A percentile compares a stretch with the other conserved stretches of the same genome.
These are phyloP conservation scores for Phytophthora palmivora DNA, from an alignment of 352 stramenopile genomes.

Conservation along the genomic window DNA sequence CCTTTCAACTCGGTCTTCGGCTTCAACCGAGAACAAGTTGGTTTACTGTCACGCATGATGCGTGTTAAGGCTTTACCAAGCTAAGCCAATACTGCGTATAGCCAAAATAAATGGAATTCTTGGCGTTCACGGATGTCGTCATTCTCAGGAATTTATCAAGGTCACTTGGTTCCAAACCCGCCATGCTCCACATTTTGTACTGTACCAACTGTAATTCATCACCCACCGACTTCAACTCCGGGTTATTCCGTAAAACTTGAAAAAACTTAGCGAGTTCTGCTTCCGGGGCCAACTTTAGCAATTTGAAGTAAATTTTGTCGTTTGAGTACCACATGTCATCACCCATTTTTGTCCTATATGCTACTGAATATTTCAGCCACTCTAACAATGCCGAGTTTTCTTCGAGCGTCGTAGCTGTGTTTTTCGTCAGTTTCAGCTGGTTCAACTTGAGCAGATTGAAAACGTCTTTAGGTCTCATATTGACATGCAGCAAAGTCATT, in stretches of 20 bases:
- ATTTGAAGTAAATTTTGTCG: slow-evolving; percentile 5
- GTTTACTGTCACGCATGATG: no score
- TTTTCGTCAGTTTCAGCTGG: slow-evolving; percentile 2
- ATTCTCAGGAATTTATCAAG: no score
- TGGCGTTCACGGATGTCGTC: no score
- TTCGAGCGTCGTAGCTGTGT: not conserved
- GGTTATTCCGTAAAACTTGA: not conserved
- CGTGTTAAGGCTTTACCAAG: no score
- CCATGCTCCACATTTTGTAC: no score
- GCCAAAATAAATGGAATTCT: no score
- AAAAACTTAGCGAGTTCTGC: slow-evolving; percentile 5
- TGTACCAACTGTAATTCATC: no score
- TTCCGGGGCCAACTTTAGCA: slow-evolving; percentile 2
- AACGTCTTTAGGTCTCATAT: slow-evolving; percentile 3
- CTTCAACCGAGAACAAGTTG: no score
- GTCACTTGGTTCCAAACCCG: no score
- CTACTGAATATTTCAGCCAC: slow-evolving; percentile 13
- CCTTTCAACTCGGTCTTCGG: no score
- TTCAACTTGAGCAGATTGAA: slow-evolving; percentile 10
- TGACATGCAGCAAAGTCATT: not conserved
- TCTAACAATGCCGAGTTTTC: slow-evolving; percentile 5
- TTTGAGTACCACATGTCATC: not conserved
- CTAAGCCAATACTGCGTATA: no score
- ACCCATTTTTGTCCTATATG: not conserved
- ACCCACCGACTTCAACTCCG: no score